A percentile compares a stretch with the other conserved stretches of the same genome.
Evolutionary conservation across 1,139 yeast species (phyloP).

Genomic region (Hemisphaericaspora xylanilytica): DNA sequence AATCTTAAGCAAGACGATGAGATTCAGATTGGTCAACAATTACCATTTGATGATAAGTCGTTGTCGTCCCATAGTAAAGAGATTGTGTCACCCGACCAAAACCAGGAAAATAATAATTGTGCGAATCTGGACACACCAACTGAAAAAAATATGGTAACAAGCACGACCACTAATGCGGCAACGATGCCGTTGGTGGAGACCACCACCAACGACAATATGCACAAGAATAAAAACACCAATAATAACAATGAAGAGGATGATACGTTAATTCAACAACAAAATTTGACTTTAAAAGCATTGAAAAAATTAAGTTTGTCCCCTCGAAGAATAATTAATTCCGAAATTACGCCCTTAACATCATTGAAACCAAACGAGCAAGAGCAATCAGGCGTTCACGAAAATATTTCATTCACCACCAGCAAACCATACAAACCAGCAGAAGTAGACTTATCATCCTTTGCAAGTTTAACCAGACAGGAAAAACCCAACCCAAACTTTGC

Average conservation of each 20-base stretch:
- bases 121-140: background rate
- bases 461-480: constrained; percentile 48
- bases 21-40: constrained; percentile 42
- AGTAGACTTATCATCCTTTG: constrained; percentile 49
- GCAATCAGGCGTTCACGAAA: constrained; percentile 2
- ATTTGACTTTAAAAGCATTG: constrained; percentile 44
- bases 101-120: background rate
- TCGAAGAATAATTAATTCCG: constrained; percentile 30
- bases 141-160: constrained; percentile 5
- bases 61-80: too few species aligned
- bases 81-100: background rate
- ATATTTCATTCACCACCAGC: constrained; percentile 1
- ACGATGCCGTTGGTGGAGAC: background rate
- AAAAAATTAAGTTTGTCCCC: constrained; percentile 47
- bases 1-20: constrained; percentile 32
- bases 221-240: constrained; percentile 21
- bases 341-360: constrained; percentile 4
- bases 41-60: constrained; percentile 35
- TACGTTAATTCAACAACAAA: constrained; percentile 41
- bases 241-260: constrained; percentile 34
- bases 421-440: constrained; percentile 54
- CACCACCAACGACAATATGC: constrained; percentile 6
- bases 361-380: background rate
- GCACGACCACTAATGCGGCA: background rate
- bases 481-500: constrained; percentile 8